Percentiles rank a stretch among this genome's conserved stretches.
These are phyloP conservation scores for Physcia stellaris DNA, from an alignment of 495 filamentous ascomycete species.

Conservation along the genomic window DNA sequence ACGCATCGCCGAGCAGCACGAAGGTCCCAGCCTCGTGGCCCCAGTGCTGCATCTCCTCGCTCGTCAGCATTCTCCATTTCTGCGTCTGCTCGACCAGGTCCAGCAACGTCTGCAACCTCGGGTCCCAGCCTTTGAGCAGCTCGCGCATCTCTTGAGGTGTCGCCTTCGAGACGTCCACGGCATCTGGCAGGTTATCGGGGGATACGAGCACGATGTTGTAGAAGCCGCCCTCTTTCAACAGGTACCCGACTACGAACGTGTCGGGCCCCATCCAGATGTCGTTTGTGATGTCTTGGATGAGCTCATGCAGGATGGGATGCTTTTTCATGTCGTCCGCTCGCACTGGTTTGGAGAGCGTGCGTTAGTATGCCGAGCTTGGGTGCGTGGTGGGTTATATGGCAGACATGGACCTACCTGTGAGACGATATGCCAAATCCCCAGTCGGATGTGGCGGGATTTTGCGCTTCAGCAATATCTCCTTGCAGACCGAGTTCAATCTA, in stretches of 20 bases:
- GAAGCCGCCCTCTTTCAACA: slow-evolving; percentile 32
- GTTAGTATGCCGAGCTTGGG: too few relatives aligned
- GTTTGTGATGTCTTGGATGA: slow-evolving; percentile 15
- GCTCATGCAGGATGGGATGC: slow-evolving; percentile 25
- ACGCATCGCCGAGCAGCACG: slow-evolving; percentile 53
- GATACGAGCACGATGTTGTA: slow-evolving; percentile 53
- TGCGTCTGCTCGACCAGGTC: slow-evolving; percentile 34
- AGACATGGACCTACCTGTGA: slow-evolving; percentile 40
- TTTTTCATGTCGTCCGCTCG: slow-evolving; percentile 33
- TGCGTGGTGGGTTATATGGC: too few relatives aligned
- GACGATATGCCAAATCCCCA: slow-evolving; percentile 49
- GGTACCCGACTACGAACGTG: slow-evolving; percentile 44
- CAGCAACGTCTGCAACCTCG: slow-evolving; percentile 35
- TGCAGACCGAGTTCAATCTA: slow-evolving; percentile 37
- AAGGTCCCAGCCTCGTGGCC: slow-evolving; percentile 35
- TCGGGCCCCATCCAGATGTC: slow-evolving; percentile 32
- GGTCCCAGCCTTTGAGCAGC: slow-evolving; percentile 43
- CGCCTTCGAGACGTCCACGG: slow-evolving; percentile 39
- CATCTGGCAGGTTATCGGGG: slow-evolving; percentile 51
- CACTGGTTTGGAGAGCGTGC: too few relatives aligned
- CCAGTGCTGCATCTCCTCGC: slow-evolving; percentile 30
- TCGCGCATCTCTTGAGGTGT: slow-evolving; percentile 52
- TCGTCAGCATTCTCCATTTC: slow-evolving; percentile 35
- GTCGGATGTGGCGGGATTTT: slow-evolving; percentile 33
- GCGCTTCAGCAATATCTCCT: slow-evolving; percentile 29